Conservation (phyloP, 805 yeast genomes). For the Saturnispora saitoi region DNA sequence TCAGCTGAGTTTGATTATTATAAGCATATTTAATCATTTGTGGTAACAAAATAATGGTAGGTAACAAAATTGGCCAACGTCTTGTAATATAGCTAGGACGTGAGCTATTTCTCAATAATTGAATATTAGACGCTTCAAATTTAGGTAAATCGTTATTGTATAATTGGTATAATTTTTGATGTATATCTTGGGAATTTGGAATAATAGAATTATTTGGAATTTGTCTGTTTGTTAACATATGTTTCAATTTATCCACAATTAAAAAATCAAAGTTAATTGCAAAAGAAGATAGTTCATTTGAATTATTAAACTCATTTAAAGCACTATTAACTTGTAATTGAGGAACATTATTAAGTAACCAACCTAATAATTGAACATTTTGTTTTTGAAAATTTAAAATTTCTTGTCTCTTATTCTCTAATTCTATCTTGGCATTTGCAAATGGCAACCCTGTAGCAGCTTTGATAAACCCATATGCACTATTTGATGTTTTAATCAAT, state of each 20-base stretch:
- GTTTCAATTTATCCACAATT: slow-evolving; percentile 6
- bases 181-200: background rate
- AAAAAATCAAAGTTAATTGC: background rate
- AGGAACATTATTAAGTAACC: slow-evolving; percentile 29
- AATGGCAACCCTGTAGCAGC: slow-evolving; percentile 31
- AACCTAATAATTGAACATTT: slow-evolving; percentile 32
- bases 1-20: slow-evolving; percentile 50
- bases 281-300: background rate
- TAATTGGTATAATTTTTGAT: slow-evolving; percentile 2
- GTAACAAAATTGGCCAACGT: slow-evolving; percentile 10
- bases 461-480: slow-evolving; percentile 13
- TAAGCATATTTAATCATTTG: slow-evolving; percentile 32
- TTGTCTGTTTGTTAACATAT: background rate
- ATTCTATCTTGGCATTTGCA: slow-evolving; percentile 25
- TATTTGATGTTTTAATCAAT: slow-evolving; percentile 16
- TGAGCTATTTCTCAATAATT: background rate
- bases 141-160: slow-evolving; percentile 1
- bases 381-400: slow-evolving; percentile 18
- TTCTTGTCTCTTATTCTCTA: slow-evolving; percentile 19
- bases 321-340: slow-evolving; percentile 10
- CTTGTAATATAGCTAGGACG: slow-evolving; percentile 12
- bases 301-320: background rate
- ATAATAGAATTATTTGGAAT: background rate
- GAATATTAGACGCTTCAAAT: background rate
- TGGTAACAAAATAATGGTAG: background rate